These are phyloP conservation scores for Trichosporon sp. DNA, from an alignment of 1,284 basidiomycete species.

Conservation along the genomic window DNA sequence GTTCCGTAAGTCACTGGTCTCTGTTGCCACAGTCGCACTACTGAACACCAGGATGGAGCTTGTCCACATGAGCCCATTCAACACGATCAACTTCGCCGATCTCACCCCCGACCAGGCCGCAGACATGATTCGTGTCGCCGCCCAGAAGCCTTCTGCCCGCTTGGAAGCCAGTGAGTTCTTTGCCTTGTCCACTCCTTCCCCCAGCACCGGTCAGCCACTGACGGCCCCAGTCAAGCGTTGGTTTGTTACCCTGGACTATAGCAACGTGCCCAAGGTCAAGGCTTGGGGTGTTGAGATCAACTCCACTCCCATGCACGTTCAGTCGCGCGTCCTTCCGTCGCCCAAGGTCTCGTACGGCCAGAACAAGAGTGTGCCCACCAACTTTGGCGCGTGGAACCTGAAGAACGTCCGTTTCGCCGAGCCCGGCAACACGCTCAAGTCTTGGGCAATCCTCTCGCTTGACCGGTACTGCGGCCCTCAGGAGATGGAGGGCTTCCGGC, in stretches of 20 bases:
- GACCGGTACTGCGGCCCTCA: constrained; percentile 20
- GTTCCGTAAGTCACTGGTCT: constrained; percentile 34
- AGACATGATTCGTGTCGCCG: constrained; percentile 49
- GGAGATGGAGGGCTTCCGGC: constrained; percentile 31
- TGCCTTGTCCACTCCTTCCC: too few relatives aligned
- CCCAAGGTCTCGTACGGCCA: constrained; percentile 39
- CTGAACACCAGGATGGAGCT: constrained; percentile 38
- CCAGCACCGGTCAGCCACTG: too few relatives aligned
- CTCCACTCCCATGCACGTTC: constrained; percentile 32
- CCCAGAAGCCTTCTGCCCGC: constrained; percentile 42
- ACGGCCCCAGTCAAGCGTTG: constrained; percentile 33
- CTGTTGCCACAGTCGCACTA: background rate
- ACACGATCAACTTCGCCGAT: constrained; percentile 30
- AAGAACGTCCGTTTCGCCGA: constrained; percentile 35
- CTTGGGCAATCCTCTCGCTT: constrained; percentile 44
- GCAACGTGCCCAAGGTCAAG: constrained; percentile 36
- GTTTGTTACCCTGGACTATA: constrained; percentile 39
- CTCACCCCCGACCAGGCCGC: constrained; percentile 41
- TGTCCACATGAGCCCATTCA: constrained; percentile 38
- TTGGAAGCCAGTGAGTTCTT: constrained; percentile 29
- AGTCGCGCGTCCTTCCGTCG: constrained; percentile 44
- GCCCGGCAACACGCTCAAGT: constrained; percentile 38
- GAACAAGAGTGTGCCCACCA: constrained; percentile 28
- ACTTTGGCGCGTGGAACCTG: constrained; percentile 28
- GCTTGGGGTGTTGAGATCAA: constrained; percentile 49